Conservation (phyloP, 2,329 filamentous ascomycete genomes). For the Sporothrix brunneoviolacea region DNA sequence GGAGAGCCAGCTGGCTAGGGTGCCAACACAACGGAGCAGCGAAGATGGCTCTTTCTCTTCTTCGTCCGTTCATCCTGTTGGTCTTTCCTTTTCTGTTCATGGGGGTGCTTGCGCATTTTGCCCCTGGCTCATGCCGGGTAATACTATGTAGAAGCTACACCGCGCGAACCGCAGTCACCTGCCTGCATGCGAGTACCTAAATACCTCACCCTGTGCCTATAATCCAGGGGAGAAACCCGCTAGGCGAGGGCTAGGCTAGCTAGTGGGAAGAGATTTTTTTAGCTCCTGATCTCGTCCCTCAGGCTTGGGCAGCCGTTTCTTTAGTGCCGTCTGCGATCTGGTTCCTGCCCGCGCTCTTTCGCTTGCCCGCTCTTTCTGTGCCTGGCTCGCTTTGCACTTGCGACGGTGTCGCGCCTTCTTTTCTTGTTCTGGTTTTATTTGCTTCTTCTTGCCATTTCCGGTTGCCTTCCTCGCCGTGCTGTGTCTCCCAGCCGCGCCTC, state of each 20-base stretch:
- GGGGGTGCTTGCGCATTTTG: not conserved
- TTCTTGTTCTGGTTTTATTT: no score
- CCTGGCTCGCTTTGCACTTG: no score
- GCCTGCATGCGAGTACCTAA: not conserved
- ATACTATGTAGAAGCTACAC: slow-evolving; percentile 4
- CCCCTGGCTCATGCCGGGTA: slow-evolving; percentile 8
- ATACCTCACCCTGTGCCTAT: not conserved
- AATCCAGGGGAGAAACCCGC: slow-evolving; percentile 4
- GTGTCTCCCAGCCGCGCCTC: no score
- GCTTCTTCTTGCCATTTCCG: not conserved
- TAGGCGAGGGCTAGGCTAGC: slow-evolving; percentile 7
- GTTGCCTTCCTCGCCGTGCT: no score
- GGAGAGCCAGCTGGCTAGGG: not conserved
- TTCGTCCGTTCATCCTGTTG: not conserved
- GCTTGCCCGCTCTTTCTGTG: no score
- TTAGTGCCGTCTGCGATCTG: no score
- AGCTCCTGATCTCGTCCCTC: not conserved
- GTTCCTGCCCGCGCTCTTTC: no score
- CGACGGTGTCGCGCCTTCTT: not conserved
- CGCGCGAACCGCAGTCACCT: not conserved
- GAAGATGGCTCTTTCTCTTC: not conserved
- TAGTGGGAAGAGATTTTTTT: slow-evolving; percentile 12
- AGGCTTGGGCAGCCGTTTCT: no score
- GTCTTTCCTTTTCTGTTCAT: not conserved
- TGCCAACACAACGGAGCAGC: no score